phyloP scores from a whole-genome alignment of 352 stramenopile genomes.

The Phytophthora pinifolia region DNA sequence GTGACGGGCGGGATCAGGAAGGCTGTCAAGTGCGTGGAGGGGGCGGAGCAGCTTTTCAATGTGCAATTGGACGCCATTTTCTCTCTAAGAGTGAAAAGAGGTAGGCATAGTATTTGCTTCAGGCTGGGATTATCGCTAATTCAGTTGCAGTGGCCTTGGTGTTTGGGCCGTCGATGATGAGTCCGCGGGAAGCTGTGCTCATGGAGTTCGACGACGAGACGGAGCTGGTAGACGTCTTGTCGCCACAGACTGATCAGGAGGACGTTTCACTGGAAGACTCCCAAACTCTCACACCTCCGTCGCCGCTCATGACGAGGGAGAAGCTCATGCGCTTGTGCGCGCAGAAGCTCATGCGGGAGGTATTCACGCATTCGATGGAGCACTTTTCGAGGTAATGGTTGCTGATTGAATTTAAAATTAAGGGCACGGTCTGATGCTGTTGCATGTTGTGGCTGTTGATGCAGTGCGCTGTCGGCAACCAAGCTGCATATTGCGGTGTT shows the following conservation, averaged over 20 bases:
- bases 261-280: slow-evolving; percentile 19
- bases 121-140: neutral
- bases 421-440: neutral
- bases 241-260: slow-evolving; percentile 13
- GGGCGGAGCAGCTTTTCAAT: slow-evolving; percentile 32
- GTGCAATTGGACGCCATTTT: slow-evolving; percentile 39
- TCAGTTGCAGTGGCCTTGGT: slow-evolving; percentile 50
- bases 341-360: slow-evolving; percentile 61
- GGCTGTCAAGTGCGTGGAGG: slow-evolving; percentile 46
- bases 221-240: slow-evolving; percentile 3
- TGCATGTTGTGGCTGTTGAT: neutral
- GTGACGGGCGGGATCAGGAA: slow-evolving; percentile 43
- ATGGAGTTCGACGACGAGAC: slow-evolving; percentile 40
- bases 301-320: slow-evolving; percentile 23
- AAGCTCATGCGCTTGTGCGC: slow-evolving; percentile 47
- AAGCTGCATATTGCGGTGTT: slow-evolving; percentile 59
- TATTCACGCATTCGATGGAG: slow-evolving; percentile 39
- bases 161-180: slow-evolving; percentile 57
- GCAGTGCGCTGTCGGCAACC: slow-evolving; percentile 46
- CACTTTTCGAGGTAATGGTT: slow-evolving; percentile 39
- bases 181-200: slow-evolving; percentile 51
- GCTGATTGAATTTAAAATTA: neutral
- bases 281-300: neutral
- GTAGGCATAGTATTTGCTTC: slow-evolving; percentile 8
- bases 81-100: slow-evolving; percentile 33